These are phyloP conservation scores for Saksenaea vasiformis DNA, from an alignment of 371 early-diverging fungal species.

Conservation along the genomic window DNA sequence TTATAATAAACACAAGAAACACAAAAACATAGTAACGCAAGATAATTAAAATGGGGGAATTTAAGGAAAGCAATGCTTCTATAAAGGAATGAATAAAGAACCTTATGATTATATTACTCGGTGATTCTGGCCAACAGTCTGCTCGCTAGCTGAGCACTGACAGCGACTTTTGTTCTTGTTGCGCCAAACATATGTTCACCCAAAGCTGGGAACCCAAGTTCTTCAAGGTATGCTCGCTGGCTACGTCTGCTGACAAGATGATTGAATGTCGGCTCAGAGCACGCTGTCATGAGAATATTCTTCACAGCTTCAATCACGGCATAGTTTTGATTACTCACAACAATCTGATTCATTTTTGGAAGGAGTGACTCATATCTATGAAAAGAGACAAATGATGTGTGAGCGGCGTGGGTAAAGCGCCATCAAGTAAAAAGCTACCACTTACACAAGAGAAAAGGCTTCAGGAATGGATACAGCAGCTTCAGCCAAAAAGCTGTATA, in stretches of 20 bases:
- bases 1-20: not conserved
- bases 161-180: slow-evolving; percentile 43
- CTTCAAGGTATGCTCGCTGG: slow-evolving; percentile 58
- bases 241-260: slow-evolving; percentile 42
- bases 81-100: not conserved
- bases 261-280: slow-evolving; percentile 60
- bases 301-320: slow-evolving; percentile 76
- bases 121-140: slow-evolving; percentile 62
- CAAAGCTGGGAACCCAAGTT: slow-evolving; percentile 52
- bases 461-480: slow-evolving; percentile 75
- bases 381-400: not conserved
- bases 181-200: slow-evolving; percentile 49
- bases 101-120: slow-evolving; percentile 22
- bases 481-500: slow-evolving; percentile 85
- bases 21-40: not conserved
- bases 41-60: not conserved
- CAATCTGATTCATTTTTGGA: slow-evolving; percentile 79
- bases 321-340: slow-evolving; percentile 69
- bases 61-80: not conserved
- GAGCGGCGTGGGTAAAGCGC: not conserved
- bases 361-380: slow-evolving; percentile 71
- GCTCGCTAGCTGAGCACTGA: slow-evolving; percentile 57
- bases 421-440: not conserved
- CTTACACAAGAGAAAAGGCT: slow-evolving; percentile 77
- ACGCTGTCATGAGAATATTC: slow-evolving; percentile 72